These are phyloP conservation scores for Cryphonectria carpinicola DNA, from an alignment of 2,329 filamentous ascomycete genomes.

Conservation along the genomic window DNA sequence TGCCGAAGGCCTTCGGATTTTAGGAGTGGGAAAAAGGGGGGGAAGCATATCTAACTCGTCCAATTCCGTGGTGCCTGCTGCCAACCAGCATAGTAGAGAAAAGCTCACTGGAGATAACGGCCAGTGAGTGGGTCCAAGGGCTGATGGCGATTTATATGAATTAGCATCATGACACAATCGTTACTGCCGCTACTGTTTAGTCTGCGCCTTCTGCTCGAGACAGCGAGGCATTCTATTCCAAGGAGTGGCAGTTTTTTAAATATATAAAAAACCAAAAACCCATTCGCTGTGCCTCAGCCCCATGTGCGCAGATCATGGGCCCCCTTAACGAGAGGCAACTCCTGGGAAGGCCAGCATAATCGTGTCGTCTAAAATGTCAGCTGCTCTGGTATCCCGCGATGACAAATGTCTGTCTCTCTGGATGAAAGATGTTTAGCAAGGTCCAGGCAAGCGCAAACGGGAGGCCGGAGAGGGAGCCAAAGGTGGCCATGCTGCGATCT, in stretches of 20 bases:
- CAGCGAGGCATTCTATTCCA: background rate
- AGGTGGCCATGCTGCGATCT: background rate
- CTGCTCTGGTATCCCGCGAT: background rate
- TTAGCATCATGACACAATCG: background rate
- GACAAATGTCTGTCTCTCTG: background rate
- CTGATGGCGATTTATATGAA: background rate
- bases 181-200: background rate
- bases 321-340: background rate
- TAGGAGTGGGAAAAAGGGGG: no score
- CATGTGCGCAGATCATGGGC: background rate
- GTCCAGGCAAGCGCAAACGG: background rate
- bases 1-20: slow-evolving; percentile 13
- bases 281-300: background rate
- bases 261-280: no score
- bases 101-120: background rate
- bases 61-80: background rate
- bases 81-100: no score
- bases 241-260: background rate
- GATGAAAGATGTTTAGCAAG: background rate
- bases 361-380: no score
- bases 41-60: background rate
- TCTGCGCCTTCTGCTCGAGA: background rate
- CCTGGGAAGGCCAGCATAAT: background rate
- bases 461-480: background rate
- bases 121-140: background rate